Base-by-base conservation (phyloP, 177 flowering plant species). In the Telopea speciosissima region DNA sequence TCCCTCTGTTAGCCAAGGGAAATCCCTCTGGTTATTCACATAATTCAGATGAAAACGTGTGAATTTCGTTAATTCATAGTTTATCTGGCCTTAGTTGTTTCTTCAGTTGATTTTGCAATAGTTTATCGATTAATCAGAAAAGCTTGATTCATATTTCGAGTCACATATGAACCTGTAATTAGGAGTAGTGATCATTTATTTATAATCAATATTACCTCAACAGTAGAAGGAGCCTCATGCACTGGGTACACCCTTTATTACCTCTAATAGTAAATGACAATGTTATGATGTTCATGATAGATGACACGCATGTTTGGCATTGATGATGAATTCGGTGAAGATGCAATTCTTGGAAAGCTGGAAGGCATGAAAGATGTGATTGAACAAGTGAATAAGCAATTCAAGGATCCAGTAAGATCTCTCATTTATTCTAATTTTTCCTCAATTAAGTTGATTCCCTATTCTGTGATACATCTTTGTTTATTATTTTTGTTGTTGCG, bases 331-430 rank as follows among this genome's bases (percentile, higher is more conserved):
- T 92, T 91, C 79, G 94, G 90, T 22, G 97, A 92, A 80, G 99
- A 95, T 81, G 96, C 97, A n/a, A 80, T 95, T 66, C 73, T 92
- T 52, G 99, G 99, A 74, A 89, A 73, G 88, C 89, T 95, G 22
- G 97, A 95, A 77, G 93, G 97, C 76, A 90, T 95, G 97, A 93
- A 91, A 81, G 94, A 91, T 75, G 90, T 93, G 67, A 91, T 93
- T 77, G 96, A 91, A 77, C 86, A 89, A 92, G 99, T 95, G 61
- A 95, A 95, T 76, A 85, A 76, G 85, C 97, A 95, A 80, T 95
- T 92, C 79, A 93, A 89, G 79, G 92, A 95, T 82, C 99, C 99
- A 12, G 99, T 95, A 89, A 80, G 92, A 66, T 70, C 66, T 67
- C 62, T 21, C 19, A 45, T 65, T 45, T 58, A 3, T 19, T 58